These are phyloP conservation scores for Acacia crassicarpa DNA, from an alignment of 306 rosid genomes.

Conservation along the genomic window DNA sequence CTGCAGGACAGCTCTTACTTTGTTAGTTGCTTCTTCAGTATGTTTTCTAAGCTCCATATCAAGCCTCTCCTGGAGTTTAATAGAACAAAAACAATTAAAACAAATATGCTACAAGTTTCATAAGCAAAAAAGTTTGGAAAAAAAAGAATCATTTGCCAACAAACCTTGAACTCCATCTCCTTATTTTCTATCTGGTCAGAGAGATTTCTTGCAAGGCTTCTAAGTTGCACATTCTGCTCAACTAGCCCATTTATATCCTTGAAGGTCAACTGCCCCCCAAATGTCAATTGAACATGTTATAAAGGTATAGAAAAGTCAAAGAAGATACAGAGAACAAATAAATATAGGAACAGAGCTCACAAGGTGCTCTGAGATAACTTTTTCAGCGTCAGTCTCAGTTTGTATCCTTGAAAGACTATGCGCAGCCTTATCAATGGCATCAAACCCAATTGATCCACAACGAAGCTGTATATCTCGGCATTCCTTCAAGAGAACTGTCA, in stretches of 20 bases:
- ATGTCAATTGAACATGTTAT: conserved; percentile 11
- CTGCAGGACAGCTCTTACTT: conserved; percentile 78
- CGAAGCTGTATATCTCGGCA: conserved; percentile 95
- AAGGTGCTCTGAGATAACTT: conserved; percentile 78
- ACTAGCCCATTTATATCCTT: conserved; percentile 96
- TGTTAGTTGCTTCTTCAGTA: conserved; percentile 75
- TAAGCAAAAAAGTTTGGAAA: not conserved
- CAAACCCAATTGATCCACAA: conserved; percentile 60
- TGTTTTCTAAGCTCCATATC: conserved; percentile 75
- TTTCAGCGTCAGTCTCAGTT: conserved; percentile 61
- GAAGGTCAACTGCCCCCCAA: conserved; percentile 74
- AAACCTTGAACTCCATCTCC: conserved; percentile 81
- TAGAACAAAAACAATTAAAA: conserved; percentile 3
- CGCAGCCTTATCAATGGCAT: conserved; percentile 37
- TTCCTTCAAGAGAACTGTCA: conserved; percentile 87
- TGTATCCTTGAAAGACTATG: conserved; percentile 34
- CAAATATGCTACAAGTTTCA: not conserved
- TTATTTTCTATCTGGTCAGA: conserved; percentile 72
- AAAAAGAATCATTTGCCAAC: not conserved
- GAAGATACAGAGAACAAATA: not conserved
- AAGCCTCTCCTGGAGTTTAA: conserved; percentile 63
- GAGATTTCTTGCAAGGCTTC: conserved; percentile 87
- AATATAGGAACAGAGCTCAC: conserved; percentile 47
- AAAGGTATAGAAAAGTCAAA: not conserved
- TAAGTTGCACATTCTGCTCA: conserved; percentile 87